Conservation (phyloP, 2,329 filamentous ascomycete species). For the Alternaria incomplexa region DNA sequence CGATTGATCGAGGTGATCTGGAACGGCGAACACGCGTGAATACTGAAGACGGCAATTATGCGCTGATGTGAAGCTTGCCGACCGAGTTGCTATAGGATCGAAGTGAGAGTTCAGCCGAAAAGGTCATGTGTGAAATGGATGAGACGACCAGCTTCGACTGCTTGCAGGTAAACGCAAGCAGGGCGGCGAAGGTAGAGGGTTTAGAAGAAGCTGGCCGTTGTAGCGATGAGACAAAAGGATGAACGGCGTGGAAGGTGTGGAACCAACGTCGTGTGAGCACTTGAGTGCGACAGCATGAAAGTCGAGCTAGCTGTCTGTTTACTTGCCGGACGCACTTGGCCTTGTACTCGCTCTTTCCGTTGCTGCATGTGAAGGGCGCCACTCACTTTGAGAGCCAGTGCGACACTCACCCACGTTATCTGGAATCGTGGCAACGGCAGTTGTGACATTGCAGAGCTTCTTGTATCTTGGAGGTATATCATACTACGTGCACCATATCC, state of each 20-base stretch:
- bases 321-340: neutral
- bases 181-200: neutral
- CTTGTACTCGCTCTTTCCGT: neutral
- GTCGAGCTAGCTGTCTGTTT: neutral
- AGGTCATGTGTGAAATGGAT: neutral
- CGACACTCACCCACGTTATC: neutral
- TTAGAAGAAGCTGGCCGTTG: conserved; percentile 21
- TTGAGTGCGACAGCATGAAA: neutral
- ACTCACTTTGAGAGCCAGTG: fast-evolving
- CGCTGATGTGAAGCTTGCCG: neutral
- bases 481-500: no score
- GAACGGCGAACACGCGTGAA: neutral
- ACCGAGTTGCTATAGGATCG: neutral
- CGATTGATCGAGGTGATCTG: neutral
- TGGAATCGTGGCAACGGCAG: neutral
- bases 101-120: neutral
- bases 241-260: conserved; percentile 12
- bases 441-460: neutral
- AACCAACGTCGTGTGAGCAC: neutral
- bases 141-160: conserved; percentile 20
- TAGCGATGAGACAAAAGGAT: conserved; percentile 10
- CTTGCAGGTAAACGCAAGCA: conserved; percentile 1
- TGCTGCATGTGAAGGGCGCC: neutral
- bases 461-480: neutral
- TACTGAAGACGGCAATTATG: neutral